Base-by-base conservation (phyloP, 1,284 basidiomycete genomes). In the Spongiforma sp. region DNA sequence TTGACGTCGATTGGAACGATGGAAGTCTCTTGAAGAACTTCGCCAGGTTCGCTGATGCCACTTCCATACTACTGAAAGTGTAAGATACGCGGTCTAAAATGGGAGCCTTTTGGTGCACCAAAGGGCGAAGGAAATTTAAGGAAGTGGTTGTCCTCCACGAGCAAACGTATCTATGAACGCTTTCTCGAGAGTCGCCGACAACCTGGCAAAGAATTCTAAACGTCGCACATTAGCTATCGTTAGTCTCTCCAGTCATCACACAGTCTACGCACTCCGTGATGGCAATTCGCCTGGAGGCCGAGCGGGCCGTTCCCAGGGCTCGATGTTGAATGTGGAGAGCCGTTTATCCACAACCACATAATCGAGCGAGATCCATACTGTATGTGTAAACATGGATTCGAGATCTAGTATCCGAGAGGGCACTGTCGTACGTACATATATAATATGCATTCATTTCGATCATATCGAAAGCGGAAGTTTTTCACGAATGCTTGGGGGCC, bases 371-470 rank as follows among this genome's bases (percentile, higher is more conserved):
- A 61, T 92, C 89, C 80, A 92, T n/a, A n/a, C n/a, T n/a, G n/a
- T 83, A 66, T 89, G 85, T 4, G 84, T 82, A 71, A 88, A 90
- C 41, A 89, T 77, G n/a, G n/a, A n/a, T n/a, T n/a, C n/a, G n/a
- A n/a, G n/a, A n/a, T n/a, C n/a, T n/a, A n/a, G n/a, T n/a, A n/a
- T n/a, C n/a, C n/a, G n/a, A n/a, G n/a, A n/a, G n/a, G n/a, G n/a
- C n/a, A n/a, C n/a, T n/a, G n/a, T n/a, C n/a, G n/a, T n/a, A n/a
- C n/a, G n/a, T n/a, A n/a, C n/a, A n/a, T n/a, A n/a, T n/a, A n/a
- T n/a, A n/a, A n/a, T n/a, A n/a, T n/a, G n/a, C n/a, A n/a, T n/a
- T n/a, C n/a, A n/a, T n/a, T n/a, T n/a, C n/a, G n/a, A n/a, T n/a
- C n/a, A n/a, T n/a, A n/a, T n/a, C n/a, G n/a, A n/a, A n/a, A n/a